Evolutionary conservation across 768 basidiomycete genomes (phyloP).

Genomic region (Podaxis carcinomalis): DNA sequence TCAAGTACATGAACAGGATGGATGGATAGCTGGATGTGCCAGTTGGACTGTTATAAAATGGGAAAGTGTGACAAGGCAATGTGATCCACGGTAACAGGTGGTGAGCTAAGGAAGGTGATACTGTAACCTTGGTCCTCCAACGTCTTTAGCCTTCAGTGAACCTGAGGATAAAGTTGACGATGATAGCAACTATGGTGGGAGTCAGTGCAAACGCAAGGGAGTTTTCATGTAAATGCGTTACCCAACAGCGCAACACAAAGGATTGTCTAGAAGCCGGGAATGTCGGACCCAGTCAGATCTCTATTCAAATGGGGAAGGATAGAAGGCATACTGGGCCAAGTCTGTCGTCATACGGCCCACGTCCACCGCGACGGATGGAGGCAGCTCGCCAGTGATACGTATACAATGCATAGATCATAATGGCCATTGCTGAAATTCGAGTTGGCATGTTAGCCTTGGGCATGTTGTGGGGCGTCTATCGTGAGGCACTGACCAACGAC

Average conservation of each 20-base stretch:
- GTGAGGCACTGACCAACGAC: slow-evolving; percentile 59
- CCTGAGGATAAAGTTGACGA: slow-evolving; percentile 82
- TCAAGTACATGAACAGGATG: neutral
- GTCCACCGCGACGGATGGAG: slow-evolving; percentile 85
- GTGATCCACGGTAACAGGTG: no score
- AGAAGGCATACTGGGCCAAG: slow-evolving; percentile 78
- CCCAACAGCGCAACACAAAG: slow-evolving; percentile 79
- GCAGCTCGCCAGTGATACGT: slow-evolving; percentile 97
- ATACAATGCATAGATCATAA: slow-evolving; percentile 94
- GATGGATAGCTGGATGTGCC: neutral
- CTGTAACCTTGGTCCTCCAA: neutral
- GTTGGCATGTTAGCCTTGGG: neutral
- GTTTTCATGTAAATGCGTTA: slow-evolving; percentile 26
- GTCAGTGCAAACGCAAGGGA: slow-evolving; percentile 4
- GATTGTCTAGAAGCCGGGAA: slow-evolving; percentile 51
- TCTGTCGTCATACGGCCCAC: slow-evolving; percentile 95
- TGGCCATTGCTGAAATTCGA: slow-evolving; percentile 73
- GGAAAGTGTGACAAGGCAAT: no score
- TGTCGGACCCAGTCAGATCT: slow-evolving; percentile 10
- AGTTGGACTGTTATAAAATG: no score
- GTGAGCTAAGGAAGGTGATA: neutral
- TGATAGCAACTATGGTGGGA: slow-evolving; percentile 60
- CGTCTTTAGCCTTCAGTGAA: slow-evolving; percentile 45
- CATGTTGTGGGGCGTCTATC: neutral
- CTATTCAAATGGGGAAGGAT: slow-evolving; percentile 2